Base-by-base conservation (phyloP, 345 rosid genomes). In the Rhodamnia argentea region DNA sequence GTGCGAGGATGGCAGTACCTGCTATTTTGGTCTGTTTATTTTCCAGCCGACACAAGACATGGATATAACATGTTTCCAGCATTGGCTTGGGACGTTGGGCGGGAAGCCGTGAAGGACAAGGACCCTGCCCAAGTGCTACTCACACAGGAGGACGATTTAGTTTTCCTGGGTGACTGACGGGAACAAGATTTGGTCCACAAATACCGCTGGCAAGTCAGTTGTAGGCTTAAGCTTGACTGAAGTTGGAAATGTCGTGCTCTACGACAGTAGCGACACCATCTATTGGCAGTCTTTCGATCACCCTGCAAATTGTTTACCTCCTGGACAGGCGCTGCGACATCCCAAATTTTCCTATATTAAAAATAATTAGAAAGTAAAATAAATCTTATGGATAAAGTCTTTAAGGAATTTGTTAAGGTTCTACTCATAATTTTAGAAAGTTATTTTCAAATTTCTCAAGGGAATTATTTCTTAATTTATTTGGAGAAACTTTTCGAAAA, bases 1-100 rank as follows among this genome's bases (percentile, higher is more conserved):
- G 2, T 29, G 75, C 75, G 7, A 0, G 15, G 42, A 62, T 15
- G 6, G 2, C 1, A 4, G 0, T 29, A 0, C 3, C 3, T 29
- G 23, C 42, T 1, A 0, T 29, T 8, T 27, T 1, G 75, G 42
- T 20, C 3, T 62, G 22, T 7, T 7, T 62, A 15, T 29, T 15
- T 62, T 29, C 75, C 42, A 62, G 14, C 75, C 22, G 1, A 62
- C 5, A 3, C 0, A 1, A 14, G 20, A 14, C 74, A 15, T 62
- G 22, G 3, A 2, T 37, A 37, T 37, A 37, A 37, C 40, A 37
- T 37, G 40, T 37, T 37, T n/a, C n/a, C n/a, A n/a, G n/a, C n/a
- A n/a, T n/a, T n/a, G n/a, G n/a, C n/a, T n/a, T n/a, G n/a, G n/a
- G n/a, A n/a, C n/a, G n/a, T n/a, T n/a, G n/a, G n/a, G n/a, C n/a